Percentiles rank a stretch among this genome's conserved stretches.
Conservation (phyloP, 2,329 filamentous ascomycete species). For the Alternaria viburni region DNA sequence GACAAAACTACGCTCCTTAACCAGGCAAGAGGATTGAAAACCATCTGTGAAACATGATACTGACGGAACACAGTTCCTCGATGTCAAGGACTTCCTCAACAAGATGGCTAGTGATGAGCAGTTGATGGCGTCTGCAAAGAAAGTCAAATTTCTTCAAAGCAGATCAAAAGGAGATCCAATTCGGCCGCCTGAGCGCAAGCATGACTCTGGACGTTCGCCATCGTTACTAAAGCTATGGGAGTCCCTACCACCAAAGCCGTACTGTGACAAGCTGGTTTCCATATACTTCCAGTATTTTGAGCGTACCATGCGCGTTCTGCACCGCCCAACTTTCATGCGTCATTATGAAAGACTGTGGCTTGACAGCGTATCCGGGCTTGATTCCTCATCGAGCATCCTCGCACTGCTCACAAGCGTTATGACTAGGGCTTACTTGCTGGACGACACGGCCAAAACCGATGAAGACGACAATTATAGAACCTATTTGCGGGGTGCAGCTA, state of each 20-base stretch:
- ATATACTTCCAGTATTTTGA: slow-evolving; percentile 32
- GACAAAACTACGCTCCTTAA: slow-evolving; percentile 28
- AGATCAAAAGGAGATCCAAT: slow-evolving; percentile 16
- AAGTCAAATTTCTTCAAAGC: slow-evolving; percentile 25
- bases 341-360: slow-evolving; percentile 30
- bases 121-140: slow-evolving; percentile 20
- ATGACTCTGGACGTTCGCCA: slow-evolving; percentile 17
- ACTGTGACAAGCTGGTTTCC: slow-evolving; percentile 28
- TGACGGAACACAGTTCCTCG: slow-evolving; percentile 21
- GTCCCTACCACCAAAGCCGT: slow-evolving; percentile 24
- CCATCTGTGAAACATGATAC: not conserved
- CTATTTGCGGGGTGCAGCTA: slow-evolving; percentile 21
- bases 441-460: slow-evolving; percentile 5
- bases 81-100: slow-evolving; percentile 23
- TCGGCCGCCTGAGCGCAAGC: slow-evolving; percentile 7
- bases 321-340: slow-evolving; percentile 32
- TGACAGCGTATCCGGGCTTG: slow-evolving; percentile 13
- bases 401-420: slow-evolving; percentile 28
- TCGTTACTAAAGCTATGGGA: slow-evolving; percentile 26
- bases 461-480: slow-evolving; percentile 13
- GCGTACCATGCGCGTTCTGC: slow-evolving; percentile 31
- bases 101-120: slow-evolving; percentile 19
- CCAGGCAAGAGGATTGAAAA: slow-evolving; percentile 16
- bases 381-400: slow-evolving; percentile 27
- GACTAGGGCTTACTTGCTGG: slow-evolving; percentile 30